phyloP scores from a whole-genome alignment of 169 alveolate genomes.

The Eimeria acervulina region DNA sequence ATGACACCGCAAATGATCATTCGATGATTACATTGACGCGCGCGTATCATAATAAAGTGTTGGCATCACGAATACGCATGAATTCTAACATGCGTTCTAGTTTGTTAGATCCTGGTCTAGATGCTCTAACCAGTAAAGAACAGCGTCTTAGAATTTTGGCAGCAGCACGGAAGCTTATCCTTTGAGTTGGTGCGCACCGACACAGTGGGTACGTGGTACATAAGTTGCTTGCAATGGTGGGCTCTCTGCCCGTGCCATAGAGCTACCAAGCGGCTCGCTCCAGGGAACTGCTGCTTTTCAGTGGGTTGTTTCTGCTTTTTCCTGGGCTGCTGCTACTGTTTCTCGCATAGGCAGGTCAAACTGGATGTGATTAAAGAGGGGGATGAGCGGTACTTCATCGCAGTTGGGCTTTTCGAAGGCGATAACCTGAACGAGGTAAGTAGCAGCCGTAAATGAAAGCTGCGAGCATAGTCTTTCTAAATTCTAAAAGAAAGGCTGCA shows the following conservation, averaged over 20 bases:
- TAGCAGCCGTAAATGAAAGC: not conserved
- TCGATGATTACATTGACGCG: no score
- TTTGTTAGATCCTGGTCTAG: no score
- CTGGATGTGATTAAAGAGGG: slow-evolving; percentile 55
- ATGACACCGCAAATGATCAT: no score
- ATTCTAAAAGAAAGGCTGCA: not conserved
- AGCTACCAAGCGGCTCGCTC: not conserved
- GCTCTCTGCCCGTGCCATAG: not conserved
- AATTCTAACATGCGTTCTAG: not conserved
- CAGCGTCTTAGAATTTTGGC: not conserved
- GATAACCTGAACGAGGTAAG: slow-evolving; percentile 75
- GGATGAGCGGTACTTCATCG: slow-evolving; percentile 73
- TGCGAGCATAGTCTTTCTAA: not conserved
- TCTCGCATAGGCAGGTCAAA: slow-evolving; percentile 27
- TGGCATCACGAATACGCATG: no score
- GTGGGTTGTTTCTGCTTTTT: not conserved
- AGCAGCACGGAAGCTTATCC: not conserved
- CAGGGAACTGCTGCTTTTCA: not conserved
- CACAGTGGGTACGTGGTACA: no score
- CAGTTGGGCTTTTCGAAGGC: slow-evolving; percentile 79
- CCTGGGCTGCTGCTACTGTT: not conserved
- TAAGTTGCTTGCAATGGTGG: not conserved
- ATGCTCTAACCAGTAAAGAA: no score
- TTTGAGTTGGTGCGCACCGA: no score
- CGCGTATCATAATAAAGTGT: no score